Evolutionary conservation across 2,329 filamentous ascomycete genomes (phyloP), one percentile per base, ranked within the genome.

Genomic region (Aaosphaeria pasadenensis): DNA sequence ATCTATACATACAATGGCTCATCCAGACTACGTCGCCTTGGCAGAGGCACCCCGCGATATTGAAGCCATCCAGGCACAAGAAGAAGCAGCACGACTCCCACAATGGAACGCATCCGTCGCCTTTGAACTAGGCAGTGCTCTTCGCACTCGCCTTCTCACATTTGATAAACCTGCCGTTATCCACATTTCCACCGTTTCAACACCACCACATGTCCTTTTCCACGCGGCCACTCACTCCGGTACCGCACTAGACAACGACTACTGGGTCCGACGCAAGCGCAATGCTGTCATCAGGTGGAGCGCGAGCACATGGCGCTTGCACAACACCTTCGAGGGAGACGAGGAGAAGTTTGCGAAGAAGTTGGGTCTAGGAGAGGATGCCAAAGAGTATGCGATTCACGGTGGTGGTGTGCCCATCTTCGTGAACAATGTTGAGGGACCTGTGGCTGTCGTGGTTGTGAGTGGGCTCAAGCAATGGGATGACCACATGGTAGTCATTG

Each of bases 391-490:
- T 74, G 88, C 88, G 2, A 89, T 91, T 55, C 87, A 91, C 67
- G 88, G 89, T 0, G 88, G 89, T 13, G 88, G 77, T 0, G 81
- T 89, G 48, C 88, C 88, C 0, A 78, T 92, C 24, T 76, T 80
- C 5, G 87, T 91, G 6, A 72, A 71, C 45, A 84, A 85, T 0
- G 86, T 90, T 1, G 87, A 91, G 70, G 86, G 86, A 0, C 71
- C 89, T 4, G 84, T 91, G 11, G 88, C 81, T 1, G 85, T 90
- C 2, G 81, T 89, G 4, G 82, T 91, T 11, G 88, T 92, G 2
- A 88, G 84, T 67, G 88, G 88, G 7, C 69, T 92, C 68, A 87
- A 85, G 77, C 87, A 91, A 73, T 78, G 87, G 63, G 81, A 91
- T 72, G 88, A 92, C 70, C 88, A 92, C 68, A 84, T 83, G 30